Evolutionary conservation across 1,139 yeast species (phyloP).

Genomic region (Hansenula anomala): DNA sequence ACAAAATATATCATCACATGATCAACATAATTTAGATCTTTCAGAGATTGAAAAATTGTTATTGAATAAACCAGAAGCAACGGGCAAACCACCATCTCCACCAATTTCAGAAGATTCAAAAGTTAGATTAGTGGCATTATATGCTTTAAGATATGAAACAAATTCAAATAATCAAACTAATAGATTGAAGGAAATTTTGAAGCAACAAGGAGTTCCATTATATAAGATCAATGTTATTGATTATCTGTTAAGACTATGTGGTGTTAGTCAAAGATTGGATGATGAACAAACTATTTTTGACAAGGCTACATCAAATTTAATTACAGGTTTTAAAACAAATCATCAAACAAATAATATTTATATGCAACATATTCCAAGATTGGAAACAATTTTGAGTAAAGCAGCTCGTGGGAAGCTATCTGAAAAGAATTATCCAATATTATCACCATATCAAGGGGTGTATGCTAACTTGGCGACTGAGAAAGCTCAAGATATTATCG

Average conservation of each 20-base stretch:
- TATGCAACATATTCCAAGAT: conserved; percentile 73
- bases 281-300: conserved; percentile 38
- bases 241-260: conserved; percentile 34
- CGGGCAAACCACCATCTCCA: conserved; percentile 11
- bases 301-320: conserved; percentile 22
- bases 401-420: conserved; percentile 46
- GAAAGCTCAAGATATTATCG: conserved; percentile 67
- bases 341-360: conserved; percentile 45
- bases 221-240: conserved; percentile 27
- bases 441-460: conserved; percentile 34
- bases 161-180: conserved; percentile 34
- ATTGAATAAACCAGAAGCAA: conserved; percentile 19
- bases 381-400: conserved; percentile 48
- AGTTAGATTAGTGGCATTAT: conserved; percentile 62
- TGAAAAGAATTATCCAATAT: conserved; percentile 43
- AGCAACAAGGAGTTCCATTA: conserved; percentile 30
- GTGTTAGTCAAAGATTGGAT: conserved; percentile 34
- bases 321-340: conserved; percentile 27
- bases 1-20: conserved; percentile 74
- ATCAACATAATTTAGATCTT: conserved; percentile 46
- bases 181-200: conserved; percentile 32
- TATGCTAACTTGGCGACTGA: conserved; percentile 24
- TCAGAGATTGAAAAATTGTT: conserved; percentile 42
- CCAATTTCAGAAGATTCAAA: conserved; percentile 40
- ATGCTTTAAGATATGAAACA: conserved; percentile 62